Conservation (phyloP, 2,329 filamentous ascomycete genomes). For the Calonectria leucothoes region DNA sequence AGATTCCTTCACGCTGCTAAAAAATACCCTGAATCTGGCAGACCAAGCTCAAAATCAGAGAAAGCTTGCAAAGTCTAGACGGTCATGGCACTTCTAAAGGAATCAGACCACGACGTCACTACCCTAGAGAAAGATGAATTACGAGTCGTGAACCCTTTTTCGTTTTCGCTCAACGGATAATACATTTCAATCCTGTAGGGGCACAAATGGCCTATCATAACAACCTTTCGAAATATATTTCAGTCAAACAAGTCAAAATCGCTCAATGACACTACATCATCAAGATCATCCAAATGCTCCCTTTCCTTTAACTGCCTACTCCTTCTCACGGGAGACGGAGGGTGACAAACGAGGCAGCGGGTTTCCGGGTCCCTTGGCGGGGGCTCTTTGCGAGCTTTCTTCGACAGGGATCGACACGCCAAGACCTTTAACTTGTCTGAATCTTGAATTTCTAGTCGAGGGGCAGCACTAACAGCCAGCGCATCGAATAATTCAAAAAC, state of each 20-base stretch:
- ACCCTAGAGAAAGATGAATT: no score
- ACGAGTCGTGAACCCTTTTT: no score
- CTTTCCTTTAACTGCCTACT: background rate
- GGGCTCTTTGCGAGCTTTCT: no score
- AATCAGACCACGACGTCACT: no score
- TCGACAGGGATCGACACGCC: background rate
- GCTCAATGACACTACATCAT: background rate
- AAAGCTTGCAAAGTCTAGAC: no score
- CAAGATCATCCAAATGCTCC: background rate
- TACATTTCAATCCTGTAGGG: no score
- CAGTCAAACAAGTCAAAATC: background rate
- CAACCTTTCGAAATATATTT: background rate
- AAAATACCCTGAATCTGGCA: no score
- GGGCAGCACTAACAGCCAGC: fast-evolving
- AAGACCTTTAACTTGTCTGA: background rate
- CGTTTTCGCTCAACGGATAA: no score
- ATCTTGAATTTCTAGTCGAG: background rate
- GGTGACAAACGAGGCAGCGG: background rate
- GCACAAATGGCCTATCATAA: no score
- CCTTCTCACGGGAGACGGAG: background rate
- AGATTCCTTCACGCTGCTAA: no score
- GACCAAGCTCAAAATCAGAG: no score
- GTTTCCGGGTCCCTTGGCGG: background rate
- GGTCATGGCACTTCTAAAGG: no score
- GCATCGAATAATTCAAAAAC: background rate